Conservation (phyloP, 140 eudicot genomes). For the Anethum foeniculum region DNA sequence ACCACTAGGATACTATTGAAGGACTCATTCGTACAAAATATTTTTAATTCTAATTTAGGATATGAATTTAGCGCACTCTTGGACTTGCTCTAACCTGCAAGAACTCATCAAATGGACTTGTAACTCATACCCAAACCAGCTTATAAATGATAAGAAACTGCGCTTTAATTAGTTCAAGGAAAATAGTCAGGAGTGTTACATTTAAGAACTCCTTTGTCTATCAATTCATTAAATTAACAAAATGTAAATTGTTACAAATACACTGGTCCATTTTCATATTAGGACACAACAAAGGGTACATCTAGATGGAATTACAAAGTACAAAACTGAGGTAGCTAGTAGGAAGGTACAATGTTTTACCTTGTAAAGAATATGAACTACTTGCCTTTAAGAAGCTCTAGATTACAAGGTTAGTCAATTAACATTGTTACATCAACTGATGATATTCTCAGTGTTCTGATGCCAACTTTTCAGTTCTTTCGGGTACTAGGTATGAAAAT, state of each 20-base stretch:
- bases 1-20: too few species aligned
- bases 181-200: not conserved
- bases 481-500: slow-evolving; percentile 33
- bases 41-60: too few species aligned
- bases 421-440: not conserved
- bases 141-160: not conserved
- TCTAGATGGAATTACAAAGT: not conserved
- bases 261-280: not conserved
- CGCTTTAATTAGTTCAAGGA: not conserved
- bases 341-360: slow-evolving; percentile 1
- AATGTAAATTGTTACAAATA: not conserved
- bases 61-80: too few species aligned
- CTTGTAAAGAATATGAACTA: not conserved
- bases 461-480: slow-evolving; percentile 4
- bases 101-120: not conserved
- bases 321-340: not conserved
- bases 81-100: not conserved
- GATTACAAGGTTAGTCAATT: not conserved
- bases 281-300: not conserved
- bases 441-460: not conserved
- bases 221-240: not conserved
- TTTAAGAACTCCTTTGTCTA: not conserved
- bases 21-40: too few species aligned
- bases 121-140: not conserved
- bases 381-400: not conserved